Conservation (phyloP, 202 grass and related monocot genomes). For the Zizania palustris region DNA sequence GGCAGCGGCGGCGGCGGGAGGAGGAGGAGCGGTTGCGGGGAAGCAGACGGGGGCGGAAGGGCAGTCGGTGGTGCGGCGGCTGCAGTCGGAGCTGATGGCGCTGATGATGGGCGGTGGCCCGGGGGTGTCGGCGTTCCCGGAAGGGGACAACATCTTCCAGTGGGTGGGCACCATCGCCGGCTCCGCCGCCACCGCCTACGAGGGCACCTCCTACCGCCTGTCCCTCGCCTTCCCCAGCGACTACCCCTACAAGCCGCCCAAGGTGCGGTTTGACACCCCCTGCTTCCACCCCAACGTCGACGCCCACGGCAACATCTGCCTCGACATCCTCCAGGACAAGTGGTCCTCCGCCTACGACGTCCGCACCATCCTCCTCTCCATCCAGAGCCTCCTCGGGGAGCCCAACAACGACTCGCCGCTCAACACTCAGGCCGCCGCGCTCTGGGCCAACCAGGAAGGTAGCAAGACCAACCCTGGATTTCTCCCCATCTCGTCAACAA, state of each 20-base stretch:
- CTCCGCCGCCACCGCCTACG: slow-evolving; percentile 70
- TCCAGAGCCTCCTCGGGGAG: slow-evolving; percentile 92
- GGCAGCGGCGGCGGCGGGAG: background rate
- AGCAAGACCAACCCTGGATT: background rate
- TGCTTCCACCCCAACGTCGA: slow-evolving; percentile 96
- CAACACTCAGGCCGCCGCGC: slow-evolving; percentile 86
- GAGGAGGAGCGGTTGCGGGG: slow-evolving; percentile 73
- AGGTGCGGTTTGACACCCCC: slow-evolving; percentile 83
- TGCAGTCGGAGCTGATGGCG: slow-evolving; percentile 93
- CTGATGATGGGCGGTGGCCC: slow-evolving; percentile 95
- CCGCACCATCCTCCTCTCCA: slow-evolving; percentile 92
- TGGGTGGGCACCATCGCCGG: slow-evolving; percentile 92
- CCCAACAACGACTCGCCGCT: slow-evolving; percentile 95
- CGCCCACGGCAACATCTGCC: slow-evolving; percentile 84
- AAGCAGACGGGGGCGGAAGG: slow-evolving; percentile 67
- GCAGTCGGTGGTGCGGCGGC: slow-evolving; percentile 75
- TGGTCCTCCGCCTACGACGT: slow-evolving; percentile 99
- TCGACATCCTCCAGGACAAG: slow-evolving; percentile 96
- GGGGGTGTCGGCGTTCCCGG: slow-evolving; percentile 89
- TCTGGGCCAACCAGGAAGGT: slow-evolving; percentile 96
- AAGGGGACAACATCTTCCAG: slow-evolving; percentile 88
- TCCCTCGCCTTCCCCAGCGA: slow-evolving; percentile 69
- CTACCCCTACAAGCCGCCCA: slow-evolving; percentile 93
- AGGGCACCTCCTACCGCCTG: slow-evolving; percentile 81
- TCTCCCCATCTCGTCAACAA: background rate